Percentiles rank a stretch among this genome's conserved stretches.
Conservation (phyloP, 148 eudicot species). For the Spergularia marina region DNA sequence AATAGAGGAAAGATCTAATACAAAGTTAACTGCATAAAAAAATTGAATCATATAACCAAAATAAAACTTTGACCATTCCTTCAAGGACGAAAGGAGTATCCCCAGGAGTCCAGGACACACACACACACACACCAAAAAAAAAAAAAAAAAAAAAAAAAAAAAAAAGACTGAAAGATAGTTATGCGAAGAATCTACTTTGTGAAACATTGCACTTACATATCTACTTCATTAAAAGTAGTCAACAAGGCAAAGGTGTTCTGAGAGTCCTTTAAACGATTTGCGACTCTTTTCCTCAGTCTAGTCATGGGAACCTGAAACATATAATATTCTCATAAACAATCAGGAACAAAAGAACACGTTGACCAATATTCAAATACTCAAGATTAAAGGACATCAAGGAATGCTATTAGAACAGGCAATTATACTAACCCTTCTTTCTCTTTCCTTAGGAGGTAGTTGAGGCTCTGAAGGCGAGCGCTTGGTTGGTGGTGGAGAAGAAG, state of each 20-base stretch:
- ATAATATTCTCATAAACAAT: background rate
- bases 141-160: too few species aligned
- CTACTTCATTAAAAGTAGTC: slow-evolving; percentile 94
- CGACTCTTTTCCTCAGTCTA: slow-evolving; percentile 92
- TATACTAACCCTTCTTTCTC: slow-evolving; percentile 85
- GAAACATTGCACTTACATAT: slow-evolving; percentile 55
- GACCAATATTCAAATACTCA: background rate
- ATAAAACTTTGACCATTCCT: too few species aligned
- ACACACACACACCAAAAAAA: too few species aligned
- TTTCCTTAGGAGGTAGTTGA: slow-evolving; percentile 89
- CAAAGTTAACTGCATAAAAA: too few species aligned
- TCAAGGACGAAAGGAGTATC: too few species aligned
- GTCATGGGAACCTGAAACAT: slow-evolving; percentile 87
- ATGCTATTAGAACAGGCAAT: background rate
- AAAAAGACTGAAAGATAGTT: background rate
- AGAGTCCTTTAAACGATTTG: slow-evolving; percentile 89
- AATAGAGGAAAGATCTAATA: too few species aligned
- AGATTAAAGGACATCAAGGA: background rate
- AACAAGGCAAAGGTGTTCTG: slow-evolving; percentile 94
- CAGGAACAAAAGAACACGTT: background rate
- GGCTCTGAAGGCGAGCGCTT: slow-evolving; percentile 76
- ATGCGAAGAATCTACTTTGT: background rate
- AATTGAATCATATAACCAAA: too few species aligned
- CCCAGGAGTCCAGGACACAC: too few species aligned
- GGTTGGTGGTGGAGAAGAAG: slow-evolving; percentile 48